Conservation (phyloP, 495 filamentous ascomycete genomes). For the Tetracladium setigerum region DNA sequence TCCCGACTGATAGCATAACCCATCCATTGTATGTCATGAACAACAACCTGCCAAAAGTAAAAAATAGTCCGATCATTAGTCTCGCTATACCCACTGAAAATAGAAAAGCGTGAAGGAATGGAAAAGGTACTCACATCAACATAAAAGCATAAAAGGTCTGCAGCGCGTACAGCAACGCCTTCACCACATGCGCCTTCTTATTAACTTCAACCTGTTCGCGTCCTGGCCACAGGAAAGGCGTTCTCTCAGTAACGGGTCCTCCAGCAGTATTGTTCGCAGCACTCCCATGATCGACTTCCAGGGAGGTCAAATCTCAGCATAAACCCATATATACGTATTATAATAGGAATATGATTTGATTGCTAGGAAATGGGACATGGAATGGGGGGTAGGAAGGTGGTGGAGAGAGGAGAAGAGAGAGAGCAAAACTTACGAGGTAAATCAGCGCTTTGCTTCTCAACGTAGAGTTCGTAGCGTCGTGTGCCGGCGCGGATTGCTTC, state of each 20-base stretch:
- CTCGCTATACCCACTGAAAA: background rate
- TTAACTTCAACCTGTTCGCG: slow-evolving; percentile 46
- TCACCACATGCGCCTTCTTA: slow-evolving; percentile 59
- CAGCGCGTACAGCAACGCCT: slow-evolving; percentile 77
- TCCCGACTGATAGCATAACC: slow-evolving; percentile 87
- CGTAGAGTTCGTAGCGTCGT: slow-evolving; percentile 64
- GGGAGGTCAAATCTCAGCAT: background rate
- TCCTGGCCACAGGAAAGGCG: slow-evolving; percentile 45
- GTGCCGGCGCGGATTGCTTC: slow-evolving; percentile 74
- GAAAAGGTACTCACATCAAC: slow-evolving; percentile 74
- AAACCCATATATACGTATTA: background rate
- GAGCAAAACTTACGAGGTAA: slow-evolving; percentile 44
- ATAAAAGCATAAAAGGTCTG: slow-evolving; percentile 99
- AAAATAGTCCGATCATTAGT: background rate
- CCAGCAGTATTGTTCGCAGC: slow-evolving; percentile 14
- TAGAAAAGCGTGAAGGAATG: background rate
- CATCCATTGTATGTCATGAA: slow-evolving; percentile 99
- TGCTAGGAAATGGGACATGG: too few species aligned
- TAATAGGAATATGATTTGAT: too few species aligned
- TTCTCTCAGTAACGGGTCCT: slow-evolving; percentile 41
- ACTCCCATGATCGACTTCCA: background rate
- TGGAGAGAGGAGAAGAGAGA: background rate
- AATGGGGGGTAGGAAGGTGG: slow-evolving; percentile 7
- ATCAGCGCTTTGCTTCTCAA: slow-evolving; percentile 42
- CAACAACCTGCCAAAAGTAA: slow-evolving; percentile 62